These are phyloP conservation scores for Aulographum hederae DNA, from an alignment of 2,329 filamentous ascomycete genomes.

Conservation along the genomic window DNA sequence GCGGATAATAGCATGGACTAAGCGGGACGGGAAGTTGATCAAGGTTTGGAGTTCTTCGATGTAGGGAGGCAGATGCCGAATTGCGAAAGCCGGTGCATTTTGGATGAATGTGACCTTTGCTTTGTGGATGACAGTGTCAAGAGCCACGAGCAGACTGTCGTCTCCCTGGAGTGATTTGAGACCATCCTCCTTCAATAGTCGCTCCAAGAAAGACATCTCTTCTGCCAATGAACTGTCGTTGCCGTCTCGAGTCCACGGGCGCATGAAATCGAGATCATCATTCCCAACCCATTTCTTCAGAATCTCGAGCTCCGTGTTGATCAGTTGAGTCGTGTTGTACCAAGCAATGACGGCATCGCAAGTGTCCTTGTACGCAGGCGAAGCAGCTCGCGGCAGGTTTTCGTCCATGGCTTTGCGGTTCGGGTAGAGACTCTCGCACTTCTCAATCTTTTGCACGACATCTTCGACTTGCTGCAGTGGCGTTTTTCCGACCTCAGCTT, in stretches of 20 bases:
- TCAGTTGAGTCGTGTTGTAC: conserved; percentile 93
- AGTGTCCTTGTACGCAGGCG: conserved; percentile 59
- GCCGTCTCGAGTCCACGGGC: conserved; percentile 43
- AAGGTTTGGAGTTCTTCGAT: conserved; percentile 90
- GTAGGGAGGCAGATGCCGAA: conserved; percentile 83
- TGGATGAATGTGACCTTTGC: conserved; percentile 80
- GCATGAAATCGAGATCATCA: conserved; percentile 77
- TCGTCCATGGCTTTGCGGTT: conserved; percentile 56
- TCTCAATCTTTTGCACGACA: conserved; percentile 78
- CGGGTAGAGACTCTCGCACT: conserved; percentile 70
- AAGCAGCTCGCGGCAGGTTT: conserved; percentile 60
- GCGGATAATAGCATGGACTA: conserved; percentile 92
- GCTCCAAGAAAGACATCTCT: conserved; percentile 84
- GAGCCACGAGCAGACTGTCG: conserved; percentile 63
- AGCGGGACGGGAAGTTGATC: conserved; percentile 89
- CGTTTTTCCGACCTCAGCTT: conserved; percentile 77
- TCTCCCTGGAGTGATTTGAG: conserved; percentile 81
- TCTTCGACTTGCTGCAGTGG: conserved; percentile 78
- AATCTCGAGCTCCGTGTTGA: conserved; percentile 84
- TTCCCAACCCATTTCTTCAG: conserved; percentile 96
- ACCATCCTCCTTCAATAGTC: conserved; percentile 88
- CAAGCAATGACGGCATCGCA: conserved; percentile 83
- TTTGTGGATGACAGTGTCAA: conserved; percentile 77
- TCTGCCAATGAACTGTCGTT: conserved; percentile 40
- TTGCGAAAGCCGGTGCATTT: conserved; percentile 69